Conservation (phyloP, 805 yeast genomes). For the Danielia reshetovae region DNA sequence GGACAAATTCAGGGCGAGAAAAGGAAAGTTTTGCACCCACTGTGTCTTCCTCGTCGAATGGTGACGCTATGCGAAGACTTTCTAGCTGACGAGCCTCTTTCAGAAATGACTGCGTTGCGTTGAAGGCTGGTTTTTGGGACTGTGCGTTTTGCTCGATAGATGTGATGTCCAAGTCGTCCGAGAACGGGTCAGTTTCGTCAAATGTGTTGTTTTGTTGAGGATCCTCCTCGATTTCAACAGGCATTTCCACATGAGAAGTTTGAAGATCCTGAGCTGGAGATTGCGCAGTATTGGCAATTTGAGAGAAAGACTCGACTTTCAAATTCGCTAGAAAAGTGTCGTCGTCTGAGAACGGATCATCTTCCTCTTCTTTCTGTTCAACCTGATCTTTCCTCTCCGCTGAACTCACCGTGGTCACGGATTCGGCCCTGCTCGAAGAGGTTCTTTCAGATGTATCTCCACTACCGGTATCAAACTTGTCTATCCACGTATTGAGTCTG, state of each 20-base stretch:
- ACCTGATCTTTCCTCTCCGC: neutral
- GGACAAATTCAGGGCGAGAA: constrained; percentile 41
- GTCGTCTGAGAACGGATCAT: constrained; percentile 30
- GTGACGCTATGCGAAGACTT: neutral
- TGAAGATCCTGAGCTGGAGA: too few relatives aligned
- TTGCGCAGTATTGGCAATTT: neutral
- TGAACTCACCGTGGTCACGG: neutral
- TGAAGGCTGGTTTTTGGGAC: too few relatives aligned
- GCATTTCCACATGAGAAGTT: too few relatives aligned
- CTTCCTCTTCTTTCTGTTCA: constrained; percentile 3
- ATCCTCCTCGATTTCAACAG: neutral
- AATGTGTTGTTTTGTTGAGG: too few relatives aligned
- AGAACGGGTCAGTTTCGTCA: constrained; percentile 17
- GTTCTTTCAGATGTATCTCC: neutral
- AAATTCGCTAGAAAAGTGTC: constrained; percentile 18
- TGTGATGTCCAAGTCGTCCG: constrained; percentile 16
- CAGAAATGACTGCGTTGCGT: constrained; percentile 4
- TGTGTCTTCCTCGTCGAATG: constrained; percentile 1
- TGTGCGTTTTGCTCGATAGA: constrained; percentile 12
- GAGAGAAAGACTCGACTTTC: constrained; percentile 7
- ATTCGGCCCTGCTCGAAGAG: neutral
- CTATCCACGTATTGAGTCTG: constrained; percentile 25
- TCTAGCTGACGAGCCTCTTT: neutral
- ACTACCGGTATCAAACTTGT: constrained; percentile 19
- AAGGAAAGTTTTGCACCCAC: constrained; percentile 38